Conservation (phyloP, 345 rosid species). For the Capsella bursapastoris region DNA sequence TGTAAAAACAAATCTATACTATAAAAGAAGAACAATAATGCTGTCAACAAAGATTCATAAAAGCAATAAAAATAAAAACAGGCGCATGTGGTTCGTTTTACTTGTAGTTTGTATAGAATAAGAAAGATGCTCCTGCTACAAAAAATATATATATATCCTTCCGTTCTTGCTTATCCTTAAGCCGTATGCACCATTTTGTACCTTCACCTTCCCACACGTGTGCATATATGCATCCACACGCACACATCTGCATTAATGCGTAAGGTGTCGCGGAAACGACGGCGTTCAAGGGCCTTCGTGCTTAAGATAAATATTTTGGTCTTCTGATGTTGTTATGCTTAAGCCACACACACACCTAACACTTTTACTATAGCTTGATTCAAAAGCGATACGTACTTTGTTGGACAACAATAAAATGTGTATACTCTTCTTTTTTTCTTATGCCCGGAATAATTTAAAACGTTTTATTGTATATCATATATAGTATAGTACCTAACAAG, state of each 20-base stretch:
- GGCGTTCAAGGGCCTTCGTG: constrained; percentile 27
- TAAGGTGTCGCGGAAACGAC: constrained; percentile 15
- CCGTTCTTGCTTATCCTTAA: constrained; percentile 34
- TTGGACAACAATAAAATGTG: constrained; percentile 23
- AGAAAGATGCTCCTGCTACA: constrained; percentile 4
- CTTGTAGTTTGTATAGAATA: constrained; percentile 21
- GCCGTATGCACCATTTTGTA: constrained; percentile 40
- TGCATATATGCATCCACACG: constrained; percentile 23
- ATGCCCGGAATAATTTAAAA: not conserved
- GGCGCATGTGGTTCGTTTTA: constrained; percentile 39
- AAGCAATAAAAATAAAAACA: not conserved
- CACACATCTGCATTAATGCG: constrained; percentile 20
- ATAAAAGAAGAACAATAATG: not conserved
- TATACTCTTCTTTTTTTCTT: not conserved
- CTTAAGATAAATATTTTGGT: constrained; percentile 27
- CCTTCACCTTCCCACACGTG: constrained; percentile 38
- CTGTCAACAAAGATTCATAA: not conserved
- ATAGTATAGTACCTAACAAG: constrained; percentile 15
- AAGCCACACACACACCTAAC: constrained; percentile 19
- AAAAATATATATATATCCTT: constrained; percentile 3
- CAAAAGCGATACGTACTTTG: constrained; percentile 29
- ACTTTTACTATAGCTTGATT: constrained; percentile 27
- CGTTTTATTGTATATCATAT: not conserved
- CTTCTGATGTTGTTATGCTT: constrained; percentile 11
- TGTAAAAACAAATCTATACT: no score